These are phyloP conservation scores for Botrytis deweyae DNA, from an alignment of 2,329 filamentous ascomycete species.

Conservation along the genomic window DNA sequence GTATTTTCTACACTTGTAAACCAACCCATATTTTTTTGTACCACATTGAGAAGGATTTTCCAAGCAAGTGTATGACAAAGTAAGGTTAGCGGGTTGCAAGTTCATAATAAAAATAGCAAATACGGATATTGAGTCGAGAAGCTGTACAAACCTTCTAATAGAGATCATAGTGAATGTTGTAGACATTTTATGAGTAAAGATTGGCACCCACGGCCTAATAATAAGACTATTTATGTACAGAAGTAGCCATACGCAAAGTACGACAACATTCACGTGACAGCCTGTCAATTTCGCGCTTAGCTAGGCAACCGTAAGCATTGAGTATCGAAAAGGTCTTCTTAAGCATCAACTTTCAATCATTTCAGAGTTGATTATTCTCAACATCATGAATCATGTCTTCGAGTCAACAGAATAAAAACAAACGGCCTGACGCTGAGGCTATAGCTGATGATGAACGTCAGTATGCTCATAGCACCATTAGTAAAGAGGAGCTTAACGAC, in stretches of 20 bases:
- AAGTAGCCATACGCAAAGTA: background rate
- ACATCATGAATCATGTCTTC: slow-evolving; percentile 20
- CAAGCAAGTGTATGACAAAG: background rate
- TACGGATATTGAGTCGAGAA: background rate
- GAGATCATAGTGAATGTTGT: background rate
- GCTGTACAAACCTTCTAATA: background rate
- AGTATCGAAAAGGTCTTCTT: background rate
- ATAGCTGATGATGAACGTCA: slow-evolving; percentile 47
- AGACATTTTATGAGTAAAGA: background rate
- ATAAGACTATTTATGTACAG: too few relatives aligned
- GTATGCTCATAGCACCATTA: slow-evolving; percentile 47
- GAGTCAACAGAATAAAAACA: slow-evolving; percentile 17
- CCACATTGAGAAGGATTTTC: background rate
- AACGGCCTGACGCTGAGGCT: slow-evolving; percentile 32
- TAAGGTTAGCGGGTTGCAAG: background rate
- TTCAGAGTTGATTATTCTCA: background rate
- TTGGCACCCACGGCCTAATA: background rate
- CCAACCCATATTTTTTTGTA: background rate
- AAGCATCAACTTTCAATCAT: background rate
- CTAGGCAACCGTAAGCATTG: background rate
- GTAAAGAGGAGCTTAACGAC: slow-evolving; percentile 30
- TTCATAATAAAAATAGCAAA: background rate
- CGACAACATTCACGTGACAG: background rate
- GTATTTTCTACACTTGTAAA: background rate
- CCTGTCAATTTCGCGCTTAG: slow-evolving; percentile 11